Base-by-base conservation (phyloP, 257 asterid species). In the Galeopsis tetrahit region DNA sequence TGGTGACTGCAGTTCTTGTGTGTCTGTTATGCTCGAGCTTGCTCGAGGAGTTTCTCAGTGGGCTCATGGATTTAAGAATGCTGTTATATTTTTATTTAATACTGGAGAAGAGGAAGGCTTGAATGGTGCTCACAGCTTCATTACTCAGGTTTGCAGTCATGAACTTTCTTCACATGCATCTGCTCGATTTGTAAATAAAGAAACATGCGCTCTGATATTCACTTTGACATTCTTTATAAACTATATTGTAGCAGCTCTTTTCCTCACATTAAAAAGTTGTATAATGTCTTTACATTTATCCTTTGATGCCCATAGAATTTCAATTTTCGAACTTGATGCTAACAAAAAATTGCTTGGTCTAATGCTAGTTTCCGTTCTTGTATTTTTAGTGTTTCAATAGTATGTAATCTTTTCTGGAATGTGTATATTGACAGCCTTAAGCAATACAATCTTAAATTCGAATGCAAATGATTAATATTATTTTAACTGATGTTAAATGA, bases 31-130 rank as follows among this genome's bases (percentile, higher is more conserved):
- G 99, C 82, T 91, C 67, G 99, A 95, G 87, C 99, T 95, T 87
- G 97, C 99, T 69, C 92, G 99, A 56, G 99, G 97, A 76, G 81
- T 87, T 77, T 92, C 97, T 57, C 99, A 95, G 53, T 87, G 96
- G 98, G 99, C 97, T 77, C 99, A 95, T 70, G 96, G 97, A 83
- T 95, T 90, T 81, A 92, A 95, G 85, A 86, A 83, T 49, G 82
- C 92, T 52, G 84, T 95, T 78, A 87, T 95, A 68, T 95, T 92
- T 80, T 81, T 95, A 84, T 95, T 92, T 69, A 95, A 95, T 81
- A 92, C 97, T 5, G 99, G 99, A 53, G 99, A 95, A 76, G 99
- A 95, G 85, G 98, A 95, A 82, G 99, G 99, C 66, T 77, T 95
- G 78, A 88, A 84, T 71, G 99, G 99, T 72, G 99, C 99, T 82